Percentiles rank a stretch among this genome's conserved stretches.
phyloP scores from a whole-genome alignment of 2,329 filamentous ascomycete genomes.

The Incumbomyces delicatus region DNA sequence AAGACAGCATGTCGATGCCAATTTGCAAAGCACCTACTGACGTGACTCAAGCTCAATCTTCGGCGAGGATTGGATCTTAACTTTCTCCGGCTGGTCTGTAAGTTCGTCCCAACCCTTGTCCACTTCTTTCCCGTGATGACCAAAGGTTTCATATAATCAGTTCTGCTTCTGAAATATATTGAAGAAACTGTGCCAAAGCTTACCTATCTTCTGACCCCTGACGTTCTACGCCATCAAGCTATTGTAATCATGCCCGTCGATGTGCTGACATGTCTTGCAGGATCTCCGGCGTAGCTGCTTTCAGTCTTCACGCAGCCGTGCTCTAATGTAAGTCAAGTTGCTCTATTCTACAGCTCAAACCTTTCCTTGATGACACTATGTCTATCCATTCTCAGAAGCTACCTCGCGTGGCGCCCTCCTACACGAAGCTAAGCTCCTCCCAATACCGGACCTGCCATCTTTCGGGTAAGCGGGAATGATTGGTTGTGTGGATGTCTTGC shows the following conservation, averaged over 20 bases:
- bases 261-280: neutral
- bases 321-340: neutral
- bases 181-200: slow-evolving; percentile 50
- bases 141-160: slow-evolving; percentile 42
- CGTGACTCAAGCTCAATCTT: no score
- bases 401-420: slow-evolving; percentile 22
- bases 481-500: slow-evolving; percentile 32
- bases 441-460: slow-evolving; percentile 34
- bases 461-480: slow-evolving; percentile 27
- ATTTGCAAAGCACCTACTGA: no score
- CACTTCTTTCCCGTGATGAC: slow-evolving; percentile 34
- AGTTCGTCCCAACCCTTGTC: slow-evolving; percentile 3
- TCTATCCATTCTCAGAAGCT: slow-evolving; percentile 54
- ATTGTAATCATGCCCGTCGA: neutral
- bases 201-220: slow-evolving; percentile 39
- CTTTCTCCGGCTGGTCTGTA: slow-evolving; percentile 3
- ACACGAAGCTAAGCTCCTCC: slow-evolving; percentile 27
- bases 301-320: neutral
- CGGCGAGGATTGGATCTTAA: no score
- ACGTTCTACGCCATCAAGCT: neutral
- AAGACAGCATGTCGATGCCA: no score
- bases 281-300: neutral
- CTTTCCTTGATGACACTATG: slow-evolving; percentile 45
- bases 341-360: neutral
- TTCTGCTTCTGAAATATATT: slow-evolving; percentile 53